Evolutionary conservation across 805 yeast species (phyloP), one percentile per base, ranked within the genome.

Genomic region (Kurtzmaniella fragi): DNA sequence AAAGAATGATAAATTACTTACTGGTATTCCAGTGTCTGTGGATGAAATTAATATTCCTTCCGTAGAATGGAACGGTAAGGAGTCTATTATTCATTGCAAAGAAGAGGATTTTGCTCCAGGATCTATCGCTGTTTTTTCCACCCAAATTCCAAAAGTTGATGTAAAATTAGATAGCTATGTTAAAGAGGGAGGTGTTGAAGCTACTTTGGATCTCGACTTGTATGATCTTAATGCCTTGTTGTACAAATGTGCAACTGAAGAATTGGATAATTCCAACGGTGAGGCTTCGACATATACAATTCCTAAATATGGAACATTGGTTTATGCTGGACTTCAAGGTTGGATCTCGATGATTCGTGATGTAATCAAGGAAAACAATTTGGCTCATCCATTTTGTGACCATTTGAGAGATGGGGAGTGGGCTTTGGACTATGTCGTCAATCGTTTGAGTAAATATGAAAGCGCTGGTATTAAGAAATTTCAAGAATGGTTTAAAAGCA

Each of bases 241-340:
- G 23, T 93, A 81, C 65, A 75, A 78, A 38, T 80, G 93, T 53
- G 95, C 88, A 41, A 75, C 83, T 10, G 99, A 91, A 61, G 99
- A 91, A 59, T 67, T 88, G 16, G 96, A 90, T 54, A 75, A 79
- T 10, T 78, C 90, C 47, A 73, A 62, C 16, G 95, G 95, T 5
- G 50, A 59, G 7, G 81, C 74, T 33, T 96, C 96, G 8, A 76
- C 76, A 0, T 91, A 93, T 61, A 57, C 62, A 35, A 70, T 91
- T 34, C 97, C 98, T 1, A 68, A 73, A 25, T 66, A 73, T 57
- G 97, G 97, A 0, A 66, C 67, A 12, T 64, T 90, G 34, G 83
- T 80, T 0, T 91, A 87, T 59, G 90, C 96, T 31, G 99, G 99
- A 9, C 64, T 93, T 16, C 95, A 88, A 59, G 98, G 99, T 1